phyloP scores from a whole-genome alignment of 2,329 filamentous ascomycete genomes.

The Claviceps sp. region DNA sequence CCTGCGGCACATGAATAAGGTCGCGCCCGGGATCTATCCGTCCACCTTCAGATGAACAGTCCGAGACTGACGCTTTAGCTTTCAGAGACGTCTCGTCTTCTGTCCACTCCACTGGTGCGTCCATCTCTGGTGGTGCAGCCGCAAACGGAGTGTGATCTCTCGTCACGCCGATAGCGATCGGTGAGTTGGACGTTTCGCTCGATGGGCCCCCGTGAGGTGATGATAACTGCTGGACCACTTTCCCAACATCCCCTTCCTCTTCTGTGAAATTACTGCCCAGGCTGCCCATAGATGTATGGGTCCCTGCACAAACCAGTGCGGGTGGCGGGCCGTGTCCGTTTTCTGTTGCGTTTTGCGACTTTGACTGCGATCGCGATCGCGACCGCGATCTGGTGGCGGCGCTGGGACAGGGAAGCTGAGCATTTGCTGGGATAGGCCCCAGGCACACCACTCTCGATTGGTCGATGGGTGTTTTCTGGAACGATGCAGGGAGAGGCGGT shows the following conservation, averaged over 20 bases:
- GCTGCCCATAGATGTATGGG: constrained; percentile 20
- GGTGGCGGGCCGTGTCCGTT: constrained; percentile 3
- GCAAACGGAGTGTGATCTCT: background rate
- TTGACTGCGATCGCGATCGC: no score
- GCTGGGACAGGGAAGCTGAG: constrained; percentile 18
- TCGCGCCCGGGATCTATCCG: constrained; percentile 32
- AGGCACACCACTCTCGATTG: constrained; percentile 39
- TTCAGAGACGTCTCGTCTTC: background rate
- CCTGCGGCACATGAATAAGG: constrained; percentile 37
- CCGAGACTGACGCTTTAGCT: background rate
- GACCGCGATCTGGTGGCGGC: constrained; percentile 3
- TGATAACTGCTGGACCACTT: constrained; percentile 15
- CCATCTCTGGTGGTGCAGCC: background rate
- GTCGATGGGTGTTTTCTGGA: constrained; percentile 38
- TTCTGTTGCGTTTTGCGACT: background rate
- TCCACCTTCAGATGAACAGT: constrained; percentile 10
- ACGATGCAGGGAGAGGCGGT: constrained; percentile 8
- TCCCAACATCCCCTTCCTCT: constrained; percentile 32
- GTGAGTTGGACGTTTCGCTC: background rate
- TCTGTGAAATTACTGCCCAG: constrained; percentile 45
- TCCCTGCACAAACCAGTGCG: constrained; percentile 4
- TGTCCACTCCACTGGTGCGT: background rate
- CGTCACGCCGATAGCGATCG: background rate
- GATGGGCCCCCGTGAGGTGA: constrained; percentile 5
- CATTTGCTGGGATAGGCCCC: constrained; percentile 37